These are phyloP conservation scores for Carallia brachiata DNA, from an alignment of 345 rosid species.

Conservation along the genomic window DNA sequence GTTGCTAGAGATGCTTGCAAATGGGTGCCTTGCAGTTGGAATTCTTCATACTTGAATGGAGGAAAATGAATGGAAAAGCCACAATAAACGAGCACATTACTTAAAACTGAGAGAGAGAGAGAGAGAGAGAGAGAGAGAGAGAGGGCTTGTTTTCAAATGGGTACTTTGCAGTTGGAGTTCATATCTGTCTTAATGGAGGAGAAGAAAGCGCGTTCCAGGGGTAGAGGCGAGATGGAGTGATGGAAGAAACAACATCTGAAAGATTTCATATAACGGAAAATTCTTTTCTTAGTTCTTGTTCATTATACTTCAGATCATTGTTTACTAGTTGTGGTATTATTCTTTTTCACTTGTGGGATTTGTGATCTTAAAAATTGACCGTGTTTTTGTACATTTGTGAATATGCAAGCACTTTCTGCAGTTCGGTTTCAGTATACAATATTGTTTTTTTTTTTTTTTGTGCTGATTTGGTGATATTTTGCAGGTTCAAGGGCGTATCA, in stretches of 20 bases:
- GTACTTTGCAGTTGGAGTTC: background rate
- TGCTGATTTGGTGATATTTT: constrained; percentile 4
- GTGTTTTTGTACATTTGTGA: background rate
- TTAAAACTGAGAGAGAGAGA: too few relatives aligned
- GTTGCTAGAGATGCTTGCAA: background rate
- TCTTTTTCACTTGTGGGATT: too few relatives aligned
- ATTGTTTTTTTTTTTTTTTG: background rate
- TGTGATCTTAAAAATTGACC: background rate
- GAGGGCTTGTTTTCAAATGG: background rate
- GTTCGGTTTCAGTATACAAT: background rate
- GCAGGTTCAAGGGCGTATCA: constrained; percentile 85
- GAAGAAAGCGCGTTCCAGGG: background rate
- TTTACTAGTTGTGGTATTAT: too few relatives aligned
- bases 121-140: too few relatives aligned
- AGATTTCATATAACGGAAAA: background rate
- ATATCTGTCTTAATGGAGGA: background rate
- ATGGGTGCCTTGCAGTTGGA: background rate
- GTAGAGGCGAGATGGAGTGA: too few relatives aligned
- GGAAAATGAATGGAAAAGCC: too few relatives aligned
- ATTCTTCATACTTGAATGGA: too few relatives aligned
- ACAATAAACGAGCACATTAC: too few relatives aligned
- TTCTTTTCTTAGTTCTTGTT: too few relatives aligned
- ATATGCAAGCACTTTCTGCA: background rate
- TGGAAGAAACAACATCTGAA: background rate
- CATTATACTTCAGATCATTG: too few relatives aligned